Base-by-base conservation (phyloP, 495 filamentous ascomycete genomes). In the Aspergillus nanangensis region DNA sequence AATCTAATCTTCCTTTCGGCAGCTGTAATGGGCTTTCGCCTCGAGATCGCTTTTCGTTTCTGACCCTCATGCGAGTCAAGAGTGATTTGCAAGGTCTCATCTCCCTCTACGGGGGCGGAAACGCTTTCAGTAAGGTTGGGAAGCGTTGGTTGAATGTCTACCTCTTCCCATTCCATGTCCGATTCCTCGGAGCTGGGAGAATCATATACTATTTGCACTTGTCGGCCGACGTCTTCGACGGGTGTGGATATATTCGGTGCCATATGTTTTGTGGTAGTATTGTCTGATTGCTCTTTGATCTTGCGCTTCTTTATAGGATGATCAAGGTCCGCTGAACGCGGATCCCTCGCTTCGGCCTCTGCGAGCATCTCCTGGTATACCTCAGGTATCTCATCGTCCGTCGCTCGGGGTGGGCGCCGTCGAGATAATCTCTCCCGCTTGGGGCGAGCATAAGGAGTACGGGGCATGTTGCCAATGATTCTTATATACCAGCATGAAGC, bases 101-200 rank as follows among this genome's bases (percentile, higher is more conserved):
- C 62, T 9, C 66, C 68, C 8, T 29, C 47, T 20, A 43, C 41
- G 17, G 50, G 34, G 3, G 21, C 23, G 47, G 11, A 10, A 17
- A 19, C n/a, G 18, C 25, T 21, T 50, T 63, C 42, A 65, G 60
- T 15, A 60, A 43, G 37, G 58, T 52, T 15, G 57, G 44, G 25
- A 29, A n/a, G 7, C 19, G 65, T 59, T 50, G 75, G 63, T 8
- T 63, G 59, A 15, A 85, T 62, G 45, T 77, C 75, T 4, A 89
- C 77, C 50, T 86, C 82, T 63, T 90, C 87, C 81, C 83, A 90
- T 32, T 83, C 81, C 45, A 80, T 63, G 43, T 88, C 82, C 45
- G 76, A 81, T 32, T 83, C 84, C 15, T 79, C 62, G 9, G 57
- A 61, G n/a, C 60, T 60, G 5, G 61, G 58, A 10, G 71, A 74